Evolutionary conservation across 1,284 basidiomycete genomes (phyloP).

Genomic region (Ustilago lituana): DNA sequence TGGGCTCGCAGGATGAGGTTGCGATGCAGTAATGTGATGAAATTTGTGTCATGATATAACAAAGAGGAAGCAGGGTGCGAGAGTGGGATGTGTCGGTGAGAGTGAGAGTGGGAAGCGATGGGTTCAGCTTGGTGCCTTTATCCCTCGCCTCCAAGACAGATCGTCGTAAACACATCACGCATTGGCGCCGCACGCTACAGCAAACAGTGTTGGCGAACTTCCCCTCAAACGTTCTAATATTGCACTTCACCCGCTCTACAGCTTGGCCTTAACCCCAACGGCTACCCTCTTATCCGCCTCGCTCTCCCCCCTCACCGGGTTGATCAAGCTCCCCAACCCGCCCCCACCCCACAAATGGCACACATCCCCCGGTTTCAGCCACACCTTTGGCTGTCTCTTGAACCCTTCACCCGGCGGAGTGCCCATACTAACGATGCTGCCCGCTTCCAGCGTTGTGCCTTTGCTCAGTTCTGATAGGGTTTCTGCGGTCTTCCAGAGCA

Average conservation of each 20-base stretch:
- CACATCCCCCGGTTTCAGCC: constrained; percentile 79
- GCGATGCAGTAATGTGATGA: constrained; percentile 7
- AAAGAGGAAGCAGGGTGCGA: too few species aligned
- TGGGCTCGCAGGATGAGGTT: constrained; percentile 12
- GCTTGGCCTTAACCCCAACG: constrained; percentile 20
- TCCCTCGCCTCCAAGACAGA: too few species aligned
- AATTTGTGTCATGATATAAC: too few species aligned
- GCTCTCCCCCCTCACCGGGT: constrained; percentile 13
- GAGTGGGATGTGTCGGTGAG: too few species aligned
- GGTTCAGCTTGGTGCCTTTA: too few species aligned
- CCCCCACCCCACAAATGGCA: constrained; percentile 66
- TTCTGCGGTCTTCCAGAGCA: constrained; percentile 60
- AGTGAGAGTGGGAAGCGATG: too few species aligned
- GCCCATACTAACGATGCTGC: constrained; percentile 79
- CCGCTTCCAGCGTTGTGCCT: constrained; percentile 83
- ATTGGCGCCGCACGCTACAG: too few species aligned
- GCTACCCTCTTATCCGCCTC: constrained; percentile 7
- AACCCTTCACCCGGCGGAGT: constrained; percentile 75
- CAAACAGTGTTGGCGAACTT: too few species aligned
- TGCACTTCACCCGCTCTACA: background rate
- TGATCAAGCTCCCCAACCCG: constrained; percentile 38
- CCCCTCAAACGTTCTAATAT: too few species aligned
- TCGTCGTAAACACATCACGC: too few species aligned
- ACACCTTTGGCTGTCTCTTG: constrained; percentile 76
- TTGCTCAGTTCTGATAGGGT: constrained; percentile 42